Conservation (phyloP, 148 eudicot species). For the Persicaria maculosa region DNA sequence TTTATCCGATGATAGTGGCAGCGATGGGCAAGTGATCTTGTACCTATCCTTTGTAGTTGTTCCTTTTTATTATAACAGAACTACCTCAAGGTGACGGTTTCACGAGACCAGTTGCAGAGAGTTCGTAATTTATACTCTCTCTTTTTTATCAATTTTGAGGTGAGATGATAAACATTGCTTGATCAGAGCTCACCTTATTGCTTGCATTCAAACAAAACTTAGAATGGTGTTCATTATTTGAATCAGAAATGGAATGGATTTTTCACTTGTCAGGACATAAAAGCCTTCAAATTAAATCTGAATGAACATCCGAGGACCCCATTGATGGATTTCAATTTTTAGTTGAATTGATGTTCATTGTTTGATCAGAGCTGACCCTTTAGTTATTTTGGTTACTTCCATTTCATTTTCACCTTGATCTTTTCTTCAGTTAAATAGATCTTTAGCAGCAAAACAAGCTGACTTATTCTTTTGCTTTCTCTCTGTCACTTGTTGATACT, state of each 20-base stretch:
- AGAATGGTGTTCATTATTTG: not conserved
- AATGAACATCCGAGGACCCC: too few species aligned
- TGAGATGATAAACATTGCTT: not conserved
- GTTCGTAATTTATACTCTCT: too few species aligned
- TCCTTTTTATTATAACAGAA: too few species aligned
- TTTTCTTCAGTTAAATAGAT: not conserved
- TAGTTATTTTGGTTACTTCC: slow-evolving; percentile 3
- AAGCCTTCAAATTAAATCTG: too few species aligned
- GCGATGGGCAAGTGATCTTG: too few species aligned
- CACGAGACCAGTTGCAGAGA: too few species aligned
- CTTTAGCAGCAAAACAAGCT: slow-evolving; percentile 9
- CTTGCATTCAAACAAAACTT: not conserved
- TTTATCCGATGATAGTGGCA: too few species aligned
- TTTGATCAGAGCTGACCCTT: not conserved
- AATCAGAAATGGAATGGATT: not conserved
- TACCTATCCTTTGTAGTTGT: too few species aligned
- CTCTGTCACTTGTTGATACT: not conserved
- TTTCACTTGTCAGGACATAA: not conserved
- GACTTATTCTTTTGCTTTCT: slow-evolving; percentile 15
- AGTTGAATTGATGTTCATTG: not conserved
- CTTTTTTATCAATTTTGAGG: slow-evolving; percentile 7
- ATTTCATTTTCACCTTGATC: slow-evolving; percentile 4
- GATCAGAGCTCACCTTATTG: not conserved
- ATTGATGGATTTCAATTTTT: not conserved
- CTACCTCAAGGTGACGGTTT: too few species aligned